Evolutionary conservation across 257 asterid species (phyloP), one percentile per base, ranked within the genome.

Genomic region (Jaltomata sinuosa): DNA sequence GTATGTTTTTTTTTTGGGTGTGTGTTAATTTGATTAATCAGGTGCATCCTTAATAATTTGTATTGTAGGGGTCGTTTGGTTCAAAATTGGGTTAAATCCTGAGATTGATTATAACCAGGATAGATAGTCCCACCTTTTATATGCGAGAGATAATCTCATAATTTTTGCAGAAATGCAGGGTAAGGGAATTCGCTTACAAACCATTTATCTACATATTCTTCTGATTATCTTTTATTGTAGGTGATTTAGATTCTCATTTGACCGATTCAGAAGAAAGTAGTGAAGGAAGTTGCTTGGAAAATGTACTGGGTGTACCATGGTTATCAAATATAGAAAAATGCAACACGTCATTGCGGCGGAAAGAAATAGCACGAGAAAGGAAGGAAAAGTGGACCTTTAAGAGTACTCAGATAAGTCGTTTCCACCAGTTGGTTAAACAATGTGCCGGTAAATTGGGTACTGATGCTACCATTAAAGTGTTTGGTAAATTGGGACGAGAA

Each of bases 391-490:
- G 86, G 88, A 86, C 88, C 77, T 91, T 80, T 64, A 90, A 84
- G 83, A 78, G 31, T 84, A 27, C 86, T 25, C 87, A 86, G 52
- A 74, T 15, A 38, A 49, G 8, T 68, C 93, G 90, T 55, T 90
- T 90, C 83, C 84, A 82, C 38, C 78, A 65, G 84, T 71, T 92
- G 88, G 89, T 91, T 77, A 71, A 79, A 18, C 84, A 82, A 89
- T 91, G 96, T 87, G 97, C 90, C 80, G 34, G 67, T 74, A 92
- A 74, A 88, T 86, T 93, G 83, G 97, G 97, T 74, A 32, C 95
- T 69, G 93, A 90, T 76, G 54, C 86, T 81, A 81, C 94, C 36
- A 85, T 91, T 72, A 83, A 77, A 50, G 69, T 96, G 68, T 91
- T 94, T 88, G 91, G 89, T 85, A 93, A 81, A 87, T 83, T 94